Percentiles rank a stretch among this genome's conserved stretches.
phyloP scores from a whole-genome alignment of 1,139 yeast species.

The Candida sojae region DNA sequence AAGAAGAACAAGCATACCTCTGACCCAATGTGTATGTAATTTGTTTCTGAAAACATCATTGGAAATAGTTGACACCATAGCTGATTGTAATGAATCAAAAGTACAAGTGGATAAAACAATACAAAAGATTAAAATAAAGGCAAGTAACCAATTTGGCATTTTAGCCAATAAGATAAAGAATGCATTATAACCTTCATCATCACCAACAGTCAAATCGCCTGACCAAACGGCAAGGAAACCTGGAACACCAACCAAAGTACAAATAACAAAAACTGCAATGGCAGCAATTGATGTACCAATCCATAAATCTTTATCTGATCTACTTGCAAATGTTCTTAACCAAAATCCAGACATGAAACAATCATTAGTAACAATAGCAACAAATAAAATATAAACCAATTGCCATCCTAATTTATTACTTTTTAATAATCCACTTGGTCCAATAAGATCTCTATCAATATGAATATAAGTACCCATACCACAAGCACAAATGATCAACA shows the following conservation, averaged over 20 bases:
- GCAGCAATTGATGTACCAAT: constrained; percentile 79
- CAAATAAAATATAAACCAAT: constrained; percentile 75
- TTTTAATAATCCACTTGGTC: constrained; percentile 64
- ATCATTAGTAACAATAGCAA: constrained; percentile 89
- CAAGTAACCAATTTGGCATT: constrained; percentile 88
- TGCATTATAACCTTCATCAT: constrained; percentile 61
- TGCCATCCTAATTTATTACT: constrained; percentile 85
- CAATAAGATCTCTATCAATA: constrained; percentile 63
- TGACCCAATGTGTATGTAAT: constrained; percentile 62
- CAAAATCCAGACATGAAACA: constrained; percentile 91
- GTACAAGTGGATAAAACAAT: constrained; percentile 82
- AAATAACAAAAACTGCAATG: constrained; percentile 59
- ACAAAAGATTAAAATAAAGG: constrained; percentile 75
- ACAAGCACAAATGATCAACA: constrained; percentile 69
- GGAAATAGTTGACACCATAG: constrained; percentile 84
- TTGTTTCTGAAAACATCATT: constrained; percentile 87
- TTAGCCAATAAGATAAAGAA: constrained; percentile 68
- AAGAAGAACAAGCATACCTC: constrained; percentile 70
- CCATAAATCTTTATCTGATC: constrained; percentile 70
- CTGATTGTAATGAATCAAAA: constrained; percentile 86
- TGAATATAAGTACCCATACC: constrained; percentile 81
- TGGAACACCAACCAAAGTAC: constrained; percentile 75
- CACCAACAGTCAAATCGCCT: constrained; percentile 65
- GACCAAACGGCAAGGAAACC: constrained; percentile 93
- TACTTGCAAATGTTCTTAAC: constrained; percentile 91